Percentiles rank a stretch among this genome's conserved stretches.
Conservation (phyloP, 2,329 filamentous ascomycete genomes). For the Xylariaceae sp. region DNA sequence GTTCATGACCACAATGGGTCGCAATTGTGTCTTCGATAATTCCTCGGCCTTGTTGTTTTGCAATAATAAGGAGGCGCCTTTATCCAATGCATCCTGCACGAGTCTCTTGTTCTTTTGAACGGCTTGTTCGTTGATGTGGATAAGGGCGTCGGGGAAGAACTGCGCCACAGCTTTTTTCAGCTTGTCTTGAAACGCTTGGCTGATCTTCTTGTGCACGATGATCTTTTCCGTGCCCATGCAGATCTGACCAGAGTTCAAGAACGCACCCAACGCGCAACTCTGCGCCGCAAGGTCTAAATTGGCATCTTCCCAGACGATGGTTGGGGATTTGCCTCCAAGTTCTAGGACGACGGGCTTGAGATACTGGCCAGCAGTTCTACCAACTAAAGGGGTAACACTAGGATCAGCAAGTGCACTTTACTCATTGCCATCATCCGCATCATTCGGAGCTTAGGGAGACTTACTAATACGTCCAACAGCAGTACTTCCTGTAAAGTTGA, state of each 20-base stretch:
- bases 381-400: conserved; percentile 35
- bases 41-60: conserved; percentile 41
- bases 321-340: conserved; percentile 63
- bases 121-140: conserved; percentile 28
- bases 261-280: conserved; percentile 54
- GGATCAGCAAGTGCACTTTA: neutral
- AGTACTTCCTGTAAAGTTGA: conserved; percentile 68
- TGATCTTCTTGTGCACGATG: conserved; percentile 53
- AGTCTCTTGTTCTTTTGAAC: conserved; percentile 37
- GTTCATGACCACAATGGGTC: conserved; percentile 54
- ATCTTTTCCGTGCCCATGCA: conserved; percentile 68
- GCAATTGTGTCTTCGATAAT: conserved; percentile 41
- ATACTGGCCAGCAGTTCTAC: conserved; percentile 54
- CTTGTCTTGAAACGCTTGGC: conserved; percentile 44
- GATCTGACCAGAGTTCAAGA: conserved; percentile 59
- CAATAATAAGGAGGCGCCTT: conserved; percentile 54
- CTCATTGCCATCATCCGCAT: neutral
- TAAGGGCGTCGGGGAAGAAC: conserved; percentile 28
- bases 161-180: conserved; percentile 25
- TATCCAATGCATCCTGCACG: conserved; percentile 48
- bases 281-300: conserved; percentile 57
- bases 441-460: neutral
- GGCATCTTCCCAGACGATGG: conserved; percentile 63
- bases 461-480: conserved; percentile 53
- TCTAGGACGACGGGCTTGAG: conserved; percentile 65